These are phyloP conservation scores for Pseudogymnoascus sp. DNA, from an alignment of 2,329 filamentous ascomycete species.

Conservation along the genomic window DNA sequence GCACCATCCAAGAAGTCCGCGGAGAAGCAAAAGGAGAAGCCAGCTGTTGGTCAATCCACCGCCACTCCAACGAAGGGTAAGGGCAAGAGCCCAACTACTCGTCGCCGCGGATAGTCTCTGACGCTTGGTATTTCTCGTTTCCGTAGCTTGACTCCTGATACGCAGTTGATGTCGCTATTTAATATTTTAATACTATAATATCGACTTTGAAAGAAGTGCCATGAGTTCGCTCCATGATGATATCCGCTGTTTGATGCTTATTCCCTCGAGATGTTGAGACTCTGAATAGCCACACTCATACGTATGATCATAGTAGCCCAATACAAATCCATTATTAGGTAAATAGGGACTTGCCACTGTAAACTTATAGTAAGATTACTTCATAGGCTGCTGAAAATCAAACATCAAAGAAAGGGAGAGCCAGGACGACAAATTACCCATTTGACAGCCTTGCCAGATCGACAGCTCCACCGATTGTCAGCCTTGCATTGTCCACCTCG, in stretches of 20 bases:
- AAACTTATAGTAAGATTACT: not conserved
- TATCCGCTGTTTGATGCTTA: no score
- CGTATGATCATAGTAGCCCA: not conserved
- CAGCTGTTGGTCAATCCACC: not conserved
- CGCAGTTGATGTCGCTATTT: slow-evolving; percentile 9
- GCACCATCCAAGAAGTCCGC: slow-evolving; percentile 44
- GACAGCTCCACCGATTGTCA: not conserved
- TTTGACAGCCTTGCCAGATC: not conserved
- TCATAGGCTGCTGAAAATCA: no score
- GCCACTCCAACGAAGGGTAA: not conserved
- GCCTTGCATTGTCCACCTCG: not conserved
- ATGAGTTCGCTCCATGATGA: not conserved
- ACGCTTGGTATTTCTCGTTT: not conserved
- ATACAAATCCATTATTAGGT: not conserved
- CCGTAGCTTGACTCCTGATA: slow-evolving; percentile 2
- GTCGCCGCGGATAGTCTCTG: slow-evolving; percentile 6
- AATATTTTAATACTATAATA: slow-evolving; percentile 9
- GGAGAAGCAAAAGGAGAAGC: slow-evolving; percentile 33
- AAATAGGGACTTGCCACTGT: not conserved
- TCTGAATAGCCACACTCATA: not conserved
- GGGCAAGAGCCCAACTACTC: slow-evolving; percentile 5
- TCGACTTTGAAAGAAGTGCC: slow-evolving; percentile 4
- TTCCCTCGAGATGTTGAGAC: no score
- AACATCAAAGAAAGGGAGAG: not conserved
- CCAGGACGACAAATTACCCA: not conserved